Evolutionary conservation across 1,284 basidiomycete genomes (phyloP).

Genomic region (Cerioporus squamosus): DNA sequence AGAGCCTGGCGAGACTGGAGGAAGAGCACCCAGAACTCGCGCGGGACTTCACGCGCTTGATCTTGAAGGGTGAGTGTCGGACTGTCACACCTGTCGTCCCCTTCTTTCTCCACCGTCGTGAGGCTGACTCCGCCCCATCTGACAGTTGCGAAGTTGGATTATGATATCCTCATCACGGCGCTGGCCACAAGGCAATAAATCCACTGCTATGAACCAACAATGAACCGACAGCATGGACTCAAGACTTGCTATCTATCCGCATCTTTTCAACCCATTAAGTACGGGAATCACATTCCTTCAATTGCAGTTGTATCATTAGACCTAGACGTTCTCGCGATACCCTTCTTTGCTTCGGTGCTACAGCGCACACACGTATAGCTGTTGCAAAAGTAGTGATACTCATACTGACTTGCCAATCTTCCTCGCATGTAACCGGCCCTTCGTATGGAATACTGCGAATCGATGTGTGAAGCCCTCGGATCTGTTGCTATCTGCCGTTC

Average conservation of each 20-base stretch:
- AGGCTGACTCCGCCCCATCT: slow-evolving; percentile 2
- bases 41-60: slow-evolving; percentile 69
- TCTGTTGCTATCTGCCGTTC: too few relatives aligned
- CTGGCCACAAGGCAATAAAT: slow-evolving; percentile 66
- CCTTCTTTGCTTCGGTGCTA: neutral
- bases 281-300: neutral
- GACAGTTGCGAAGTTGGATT: slow-evolving; percentile 78
- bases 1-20: slow-evolving; percentile 64
- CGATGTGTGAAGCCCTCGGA: too few relatives aligned
- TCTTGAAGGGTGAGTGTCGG: slow-evolving; percentile 72
- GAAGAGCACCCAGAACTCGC: slow-evolving; percentile 69
- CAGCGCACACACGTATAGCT: too few relatives aligned
- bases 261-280: neutral
- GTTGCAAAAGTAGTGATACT: too few relatives aligned
- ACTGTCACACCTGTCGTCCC: neutral
- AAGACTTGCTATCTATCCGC: neutral
- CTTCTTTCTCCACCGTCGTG: neutral
- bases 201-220: neutral
- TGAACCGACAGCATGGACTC: neutral
- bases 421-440: too few relatives aligned
- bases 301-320: slow-evolving; percentile 11
- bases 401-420: too few relatives aligned
- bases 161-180: slow-evolving; percentile 75
- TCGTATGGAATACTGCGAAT: too few relatives aligned
- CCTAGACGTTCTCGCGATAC: slow-evolving; percentile 8